phyloP scores from a whole-genome alignment of 2,329 filamentous ascomycete species.

The Colletotrichum costaricense region DNA sequence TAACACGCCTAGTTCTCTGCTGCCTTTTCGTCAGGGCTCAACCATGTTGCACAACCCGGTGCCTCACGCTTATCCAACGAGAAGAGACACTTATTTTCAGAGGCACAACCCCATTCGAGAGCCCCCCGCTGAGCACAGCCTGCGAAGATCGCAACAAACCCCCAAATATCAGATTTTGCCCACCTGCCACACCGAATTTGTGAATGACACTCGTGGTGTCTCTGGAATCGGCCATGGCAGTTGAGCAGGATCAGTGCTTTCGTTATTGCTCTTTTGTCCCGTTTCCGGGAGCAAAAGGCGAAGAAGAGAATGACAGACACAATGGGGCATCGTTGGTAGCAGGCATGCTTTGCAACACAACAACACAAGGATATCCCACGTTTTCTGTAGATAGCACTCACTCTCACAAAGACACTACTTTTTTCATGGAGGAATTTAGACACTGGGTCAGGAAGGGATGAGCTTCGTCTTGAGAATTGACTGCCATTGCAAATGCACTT shows the following conservation, averaged over 20 bases:
- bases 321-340: constrained; percentile 16
- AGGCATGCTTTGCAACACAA: constrained; percentile 37
- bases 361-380: constrained; percentile 42
- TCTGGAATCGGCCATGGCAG: not conserved
- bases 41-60: constrained; percentile 23
- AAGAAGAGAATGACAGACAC: not conserved
- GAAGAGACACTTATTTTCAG: constrained; percentile 10
- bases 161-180: constrained; percentile 3
- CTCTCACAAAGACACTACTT: constrained; percentile 29
- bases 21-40: constrained; percentile 18
- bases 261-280: constrained; percentile 3
- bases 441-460: constrained; percentile 17
- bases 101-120: constrained; percentile 11
- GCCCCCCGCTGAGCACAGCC: constrained; percentile 10
- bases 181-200: not conserved
- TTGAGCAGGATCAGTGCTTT: constrained; percentile 1
- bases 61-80: constrained; percentile 18
- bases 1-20: constrained; percentile 14
- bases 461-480: constrained; percentile 35
- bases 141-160: constrained; percentile 14
- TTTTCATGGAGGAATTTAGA: constrained; percentile 30
- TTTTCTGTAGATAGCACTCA: constrained; percentile 42
- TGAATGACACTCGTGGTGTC: not conserved
- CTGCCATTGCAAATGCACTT: constrained; percentile 24
- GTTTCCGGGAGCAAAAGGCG: not conserved